These are phyloP conservation scores for Neonectria coccinea DNA, from an alignment of 2,329 filamentous ascomycete species.

Conservation along the genomic window DNA sequence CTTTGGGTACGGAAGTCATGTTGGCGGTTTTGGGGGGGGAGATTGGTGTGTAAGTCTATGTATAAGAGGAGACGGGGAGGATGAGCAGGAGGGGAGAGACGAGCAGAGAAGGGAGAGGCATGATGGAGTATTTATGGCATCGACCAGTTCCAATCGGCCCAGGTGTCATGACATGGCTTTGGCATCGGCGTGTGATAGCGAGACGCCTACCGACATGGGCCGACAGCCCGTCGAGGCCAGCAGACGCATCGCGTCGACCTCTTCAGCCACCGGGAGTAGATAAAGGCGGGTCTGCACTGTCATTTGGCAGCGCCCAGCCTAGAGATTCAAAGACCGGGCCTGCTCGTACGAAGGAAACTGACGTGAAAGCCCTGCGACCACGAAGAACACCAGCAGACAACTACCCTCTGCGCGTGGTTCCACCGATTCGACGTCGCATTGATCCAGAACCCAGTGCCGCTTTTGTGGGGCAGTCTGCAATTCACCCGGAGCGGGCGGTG, in stretches of 20 bases:
- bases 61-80: constrained; percentile 11
- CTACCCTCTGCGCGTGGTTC: constrained; percentile 22
- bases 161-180: constrained; percentile 23
- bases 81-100: constrained; percentile 19
- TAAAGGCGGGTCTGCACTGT: constrained; percentile 1
- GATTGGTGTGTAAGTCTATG: constrained; percentile 13
- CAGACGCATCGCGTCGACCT: not conserved
- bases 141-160: constrained; percentile 7
- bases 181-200: constrained; percentile 31
- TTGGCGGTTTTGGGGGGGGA: constrained; percentile 35
- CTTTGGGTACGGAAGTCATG: constrained; percentile 55
- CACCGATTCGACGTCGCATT: constrained; percentile 29
- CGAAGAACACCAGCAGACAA: constrained; percentile 23
- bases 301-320: not conserved
- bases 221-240: constrained; percentile 13
- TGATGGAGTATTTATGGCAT: constrained; percentile 30
- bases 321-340: not conserved
- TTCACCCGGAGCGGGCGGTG: constrained; percentile 42
- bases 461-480: constrained; percentile 41
- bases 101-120: constrained; percentile 16
- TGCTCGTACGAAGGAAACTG: constrained; percentile 5
- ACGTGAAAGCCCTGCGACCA: not conserved
- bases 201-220: constrained; percentile 34
- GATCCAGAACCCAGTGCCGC: constrained; percentile 35
- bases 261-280: not conserved